A percentile compares a stretch with the other conserved stretches of the same genome.
Conservation (phyloP, 2,329 filamentous ascomycete species). For the Metarhizium guizhouense region DNA sequence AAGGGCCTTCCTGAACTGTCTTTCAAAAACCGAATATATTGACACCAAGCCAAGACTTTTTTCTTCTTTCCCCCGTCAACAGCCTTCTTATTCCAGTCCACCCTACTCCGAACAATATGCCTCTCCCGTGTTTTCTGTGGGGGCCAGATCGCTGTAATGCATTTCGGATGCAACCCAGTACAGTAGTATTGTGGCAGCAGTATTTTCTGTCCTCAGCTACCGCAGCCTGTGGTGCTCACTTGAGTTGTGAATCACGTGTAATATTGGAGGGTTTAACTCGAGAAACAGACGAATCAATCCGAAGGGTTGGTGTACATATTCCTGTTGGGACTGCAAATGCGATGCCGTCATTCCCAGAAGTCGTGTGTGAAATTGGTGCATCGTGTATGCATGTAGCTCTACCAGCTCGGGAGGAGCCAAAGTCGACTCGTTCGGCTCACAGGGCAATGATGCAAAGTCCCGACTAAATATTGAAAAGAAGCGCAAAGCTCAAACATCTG, state of each 20-base stretch:
- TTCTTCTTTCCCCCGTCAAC: no score
- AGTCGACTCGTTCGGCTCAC: no score
- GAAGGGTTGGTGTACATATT: no score
- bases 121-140: background rate
- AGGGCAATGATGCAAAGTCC: no score
- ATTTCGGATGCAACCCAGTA: background rate
- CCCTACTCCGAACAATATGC: background rate
- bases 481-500: background rate
- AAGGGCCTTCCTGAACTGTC: background rate
- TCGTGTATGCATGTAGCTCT: no score
- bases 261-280: background rate
- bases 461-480: background rate
- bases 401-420: no score
- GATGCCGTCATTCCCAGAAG: no score
- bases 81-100: no score
- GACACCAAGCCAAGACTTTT: background rate
- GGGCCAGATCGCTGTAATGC: background rate
- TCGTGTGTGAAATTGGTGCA: no score
- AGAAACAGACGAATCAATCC: background rate
- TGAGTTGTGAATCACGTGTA: background rate
- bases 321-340: no score
- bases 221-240: background rate
- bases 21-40: background rate
- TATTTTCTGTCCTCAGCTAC: background rate
- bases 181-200: background rate